These are phyloP conservation scores for Penicillium sp. DNA, from an alignment of 2,329 filamentous ascomycete species.

Conservation along the genomic window DNA sequence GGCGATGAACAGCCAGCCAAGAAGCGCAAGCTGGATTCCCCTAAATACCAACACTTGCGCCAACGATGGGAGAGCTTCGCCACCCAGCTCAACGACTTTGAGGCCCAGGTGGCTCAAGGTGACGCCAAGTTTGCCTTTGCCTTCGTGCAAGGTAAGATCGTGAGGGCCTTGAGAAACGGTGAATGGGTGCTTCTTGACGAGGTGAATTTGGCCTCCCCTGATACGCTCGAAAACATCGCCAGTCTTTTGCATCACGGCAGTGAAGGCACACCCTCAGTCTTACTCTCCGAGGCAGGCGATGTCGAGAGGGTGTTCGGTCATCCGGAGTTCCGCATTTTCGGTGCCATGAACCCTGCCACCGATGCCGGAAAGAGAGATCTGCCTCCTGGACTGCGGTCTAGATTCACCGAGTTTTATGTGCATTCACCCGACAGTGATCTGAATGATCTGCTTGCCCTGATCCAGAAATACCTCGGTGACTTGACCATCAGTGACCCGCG, in stretches of 20 bases:
- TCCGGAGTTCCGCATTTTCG: slow-evolving; percentile 92
- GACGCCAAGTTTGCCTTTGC: slow-evolving; percentile 86
- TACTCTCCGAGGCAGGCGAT: slow-evolving; percentile 90
- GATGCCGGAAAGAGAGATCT: slow-evolving; percentile 96
- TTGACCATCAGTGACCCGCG: slow-evolving; percentile 71
- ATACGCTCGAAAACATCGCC: slow-evolving; percentile 90
- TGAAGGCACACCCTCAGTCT: slow-evolving; percentile 73
- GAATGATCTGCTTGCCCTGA: slow-evolving; percentile 83
- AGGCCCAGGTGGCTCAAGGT: slow-evolving; percentile 71
- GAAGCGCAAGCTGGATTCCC: slow-evolving; percentile 64
- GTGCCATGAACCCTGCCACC: slow-evolving; percentile 98
- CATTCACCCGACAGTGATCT: slow-evolving; percentile 83
- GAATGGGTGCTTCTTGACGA: slow-evolving; percentile 98
- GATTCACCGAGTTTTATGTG: slow-evolving; percentile 96
- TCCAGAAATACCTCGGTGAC: slow-evolving; percentile 81
- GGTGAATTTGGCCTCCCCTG: slow-evolving; percentile 92
- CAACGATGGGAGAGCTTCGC: slow-evolving; percentile 81
- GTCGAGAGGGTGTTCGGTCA: slow-evolving; percentile 89
- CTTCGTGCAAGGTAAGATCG: slow-evolving; percentile 93
- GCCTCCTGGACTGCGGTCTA: slow-evolving; percentile 80
- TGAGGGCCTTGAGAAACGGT: slow-evolving; percentile 92
- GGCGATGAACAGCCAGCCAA: slow-evolving; percentile 67
- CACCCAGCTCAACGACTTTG: slow-evolving; percentile 72
- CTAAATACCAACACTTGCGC: slow-evolving; percentile 57
- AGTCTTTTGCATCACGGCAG: slow-evolving; percentile 78